phyloP scores from a whole-genome alignment of 148 eudicot species.

The Cornus kousa region DNA sequence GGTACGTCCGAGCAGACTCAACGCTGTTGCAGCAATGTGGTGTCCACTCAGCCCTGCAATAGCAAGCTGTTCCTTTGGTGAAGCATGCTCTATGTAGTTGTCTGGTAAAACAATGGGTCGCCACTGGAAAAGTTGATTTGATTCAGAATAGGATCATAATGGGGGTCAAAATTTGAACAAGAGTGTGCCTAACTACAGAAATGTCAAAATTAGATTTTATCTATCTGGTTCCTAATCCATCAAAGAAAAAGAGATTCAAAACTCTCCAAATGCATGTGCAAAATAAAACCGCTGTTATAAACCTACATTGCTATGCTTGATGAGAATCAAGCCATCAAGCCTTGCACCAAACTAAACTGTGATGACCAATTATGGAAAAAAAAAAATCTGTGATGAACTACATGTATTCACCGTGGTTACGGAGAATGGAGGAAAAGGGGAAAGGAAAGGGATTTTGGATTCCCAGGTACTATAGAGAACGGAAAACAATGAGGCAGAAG shows the following conservation, averaged over 20 bases:
- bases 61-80: conserved; percentile 69
- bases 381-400: too few relatives aligned
- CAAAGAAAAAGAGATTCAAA: not conserved
- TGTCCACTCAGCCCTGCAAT: conserved; percentile 76
- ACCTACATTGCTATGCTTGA: too few relatives aligned
- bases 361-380: too few relatives aligned
- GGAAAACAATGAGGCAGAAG: too few relatives aligned
- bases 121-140: conserved; percentile 53
- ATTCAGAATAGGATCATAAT: conserved; percentile 3
- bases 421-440: too few relatives aligned
- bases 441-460: too few relatives aligned
- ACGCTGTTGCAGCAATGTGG: conserved; percentile 90
- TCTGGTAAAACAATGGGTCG: conserved; percentile 88
- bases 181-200: not conserved
- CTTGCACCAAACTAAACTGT: too few relatives aligned
- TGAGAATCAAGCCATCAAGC: too few relatives aligned
- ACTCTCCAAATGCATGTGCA: not conserved
- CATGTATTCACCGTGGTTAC: too few relatives aligned
- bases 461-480: too few relatives aligned
- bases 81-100: conserved; percentile 73
- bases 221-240: not conserved
- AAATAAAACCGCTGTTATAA: not conserved
- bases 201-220: not conserved
- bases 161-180: not conserved
- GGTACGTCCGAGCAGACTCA: conserved; percentile 81